Evolutionary conservation across 441 rosid genomes (phyloP).

Genomic region (Euphorbia celastroides): DNA sequence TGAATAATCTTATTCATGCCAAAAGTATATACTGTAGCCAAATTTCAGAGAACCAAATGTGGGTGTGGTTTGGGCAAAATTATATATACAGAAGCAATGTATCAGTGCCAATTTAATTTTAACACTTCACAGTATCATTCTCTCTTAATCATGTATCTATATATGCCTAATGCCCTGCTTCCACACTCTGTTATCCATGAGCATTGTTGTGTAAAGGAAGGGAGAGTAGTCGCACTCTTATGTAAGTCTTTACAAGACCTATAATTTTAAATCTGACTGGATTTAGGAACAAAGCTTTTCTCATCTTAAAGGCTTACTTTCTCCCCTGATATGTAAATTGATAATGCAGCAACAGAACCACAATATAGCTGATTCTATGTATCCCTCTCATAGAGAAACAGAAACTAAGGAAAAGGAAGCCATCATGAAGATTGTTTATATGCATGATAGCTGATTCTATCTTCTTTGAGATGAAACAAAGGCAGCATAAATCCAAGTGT

Average conservation of each 20-base stretch:
- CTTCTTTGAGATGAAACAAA: background rate
- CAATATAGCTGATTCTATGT: too few species aligned
- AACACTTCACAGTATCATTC: background rate
- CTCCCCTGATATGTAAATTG: too few species aligned
- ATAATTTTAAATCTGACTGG: too few species aligned
- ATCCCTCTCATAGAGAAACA: too few species aligned
- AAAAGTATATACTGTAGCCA: background rate
- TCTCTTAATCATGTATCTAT: too few species aligned
- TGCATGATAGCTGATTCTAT: background rate
- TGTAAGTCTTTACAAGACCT: background rate
- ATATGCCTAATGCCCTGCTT: background rate
- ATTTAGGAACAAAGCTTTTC: too few species aligned
- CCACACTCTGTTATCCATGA: background rate
- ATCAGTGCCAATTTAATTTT: background rate
- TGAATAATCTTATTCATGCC: background rate
- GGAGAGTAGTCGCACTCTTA: background rate
- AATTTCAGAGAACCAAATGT: background rate
- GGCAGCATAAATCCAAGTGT: background rate
- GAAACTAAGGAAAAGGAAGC: too few species aligned
- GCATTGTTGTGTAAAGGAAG: background rate
- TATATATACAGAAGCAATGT: background rate
- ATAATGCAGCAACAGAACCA: too few species aligned
- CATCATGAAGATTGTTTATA: background rate
- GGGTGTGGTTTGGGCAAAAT: background rate
- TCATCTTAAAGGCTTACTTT: too few species aligned